Conservation (phyloP, 2,329 filamentous ascomycete species). For the Bipolaris cookei region DNA sequence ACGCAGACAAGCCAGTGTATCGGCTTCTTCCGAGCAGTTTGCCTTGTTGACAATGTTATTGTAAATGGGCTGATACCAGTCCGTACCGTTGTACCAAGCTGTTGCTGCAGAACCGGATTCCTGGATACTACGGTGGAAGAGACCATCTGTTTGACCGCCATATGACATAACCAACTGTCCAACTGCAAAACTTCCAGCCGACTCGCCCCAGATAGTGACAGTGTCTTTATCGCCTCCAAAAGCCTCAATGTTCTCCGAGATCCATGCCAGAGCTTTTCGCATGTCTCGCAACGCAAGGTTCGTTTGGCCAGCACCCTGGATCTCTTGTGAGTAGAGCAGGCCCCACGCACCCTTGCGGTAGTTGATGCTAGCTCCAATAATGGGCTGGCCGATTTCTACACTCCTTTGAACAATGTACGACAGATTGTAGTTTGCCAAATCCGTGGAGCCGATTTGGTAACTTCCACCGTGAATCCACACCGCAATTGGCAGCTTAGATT, state of each 20-base stretch:
- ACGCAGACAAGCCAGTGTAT: conserved; percentile 61
- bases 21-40: conserved; percentile 61
- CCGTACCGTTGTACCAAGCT: conserved; percentile 48
- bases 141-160: conserved; percentile 42
- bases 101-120: conserved; percentile 48
- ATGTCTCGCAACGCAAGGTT: conserved; percentile 51
- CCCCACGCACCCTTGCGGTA: conserved; percentile 70
- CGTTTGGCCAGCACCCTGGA: conserved; percentile 56
- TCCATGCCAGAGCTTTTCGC: conserved; percentile 55
- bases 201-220: conserved; percentile 57
- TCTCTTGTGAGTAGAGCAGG: conserved; percentile 64
- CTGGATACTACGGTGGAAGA: conserved; percentile 49
- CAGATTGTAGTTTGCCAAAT: conserved; percentile 65
- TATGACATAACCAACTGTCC: conserved; percentile 47
- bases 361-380: conserved; percentile 48
- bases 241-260: conserved; percentile 52
- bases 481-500: conserved; percentile 59
- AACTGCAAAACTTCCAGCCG: conserved; percentile 52
- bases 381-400: conserved; percentile 46
- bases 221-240: conserved; percentile 52
- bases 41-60: conserved; percentile 52
- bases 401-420: conserved; percentile 62
- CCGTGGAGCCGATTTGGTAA: conserved; percentile 53
- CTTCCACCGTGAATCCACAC: conserved; percentile 65
- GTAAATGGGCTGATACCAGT: conserved; percentile 59